These are phyloP conservation scores for Dalechampia spathulata DNA, from an alignment of 441 rosid species.

Conservation along the genomic window DNA sequence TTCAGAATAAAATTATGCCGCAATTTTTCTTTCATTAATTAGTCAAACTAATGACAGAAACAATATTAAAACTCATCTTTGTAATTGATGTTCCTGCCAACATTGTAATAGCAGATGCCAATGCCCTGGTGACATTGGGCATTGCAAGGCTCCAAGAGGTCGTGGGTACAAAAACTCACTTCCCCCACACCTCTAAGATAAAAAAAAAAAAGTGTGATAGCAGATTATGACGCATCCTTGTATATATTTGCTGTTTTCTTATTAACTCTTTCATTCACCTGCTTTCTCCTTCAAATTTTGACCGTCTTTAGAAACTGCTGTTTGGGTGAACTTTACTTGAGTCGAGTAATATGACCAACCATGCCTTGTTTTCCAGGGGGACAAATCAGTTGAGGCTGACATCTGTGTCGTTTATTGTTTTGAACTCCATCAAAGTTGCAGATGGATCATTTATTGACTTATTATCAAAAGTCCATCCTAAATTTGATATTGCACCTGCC, in stretches of 20 bases:
- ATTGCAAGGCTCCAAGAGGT: too few relatives aligned
- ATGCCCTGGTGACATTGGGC: too few relatives aligned
- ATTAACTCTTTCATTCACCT: background rate
- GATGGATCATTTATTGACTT: slow-evolving; percentile 23
- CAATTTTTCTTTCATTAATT: too few relatives aligned
- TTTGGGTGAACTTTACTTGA: background rate
- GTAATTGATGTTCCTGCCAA: too few relatives aligned
- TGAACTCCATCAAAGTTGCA: slow-evolving; percentile 37
- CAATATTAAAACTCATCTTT: too few relatives aligned
- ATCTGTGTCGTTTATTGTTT: slow-evolving; percentile 49
- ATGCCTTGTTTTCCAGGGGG: slow-evolving; percentile 35
- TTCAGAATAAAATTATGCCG: too few relatives aligned
- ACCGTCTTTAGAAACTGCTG: background rate
- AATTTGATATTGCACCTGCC: slow-evolving; percentile 11
- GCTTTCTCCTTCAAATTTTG: background rate
- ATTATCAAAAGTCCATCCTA: slow-evolving; percentile 14
- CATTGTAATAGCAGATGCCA: too few relatives aligned
- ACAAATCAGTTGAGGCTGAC: slow-evolving; percentile 43
- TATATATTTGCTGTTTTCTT: background rate
- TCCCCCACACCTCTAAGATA: too few relatives aligned
- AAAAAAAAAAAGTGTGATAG: too few relatives aligned
- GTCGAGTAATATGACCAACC: slow-evolving; percentile 1
- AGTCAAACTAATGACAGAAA: too few relatives aligned
- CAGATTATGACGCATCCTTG: background rate
- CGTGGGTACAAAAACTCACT: too few relatives aligned